Base-by-base conservation (phyloP, 179 eudicot species). In the Silene noctiflora region DNA sequence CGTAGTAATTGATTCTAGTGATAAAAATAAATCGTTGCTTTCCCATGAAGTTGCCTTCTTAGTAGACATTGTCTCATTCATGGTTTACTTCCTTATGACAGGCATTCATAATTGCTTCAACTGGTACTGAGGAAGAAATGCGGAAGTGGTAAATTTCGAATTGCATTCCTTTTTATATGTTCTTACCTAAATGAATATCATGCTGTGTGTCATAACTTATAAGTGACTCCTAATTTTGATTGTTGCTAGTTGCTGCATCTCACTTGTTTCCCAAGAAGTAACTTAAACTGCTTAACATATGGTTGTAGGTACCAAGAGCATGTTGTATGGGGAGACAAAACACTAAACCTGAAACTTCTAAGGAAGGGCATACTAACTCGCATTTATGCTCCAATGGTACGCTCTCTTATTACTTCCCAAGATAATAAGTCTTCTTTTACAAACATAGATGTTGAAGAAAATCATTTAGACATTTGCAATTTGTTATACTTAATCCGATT, bases 31-130 rank as follows among this genome's bases (percentile, higher is more conserved):
- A 7, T 11, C 53, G 21, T 51, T 27, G 65, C 25, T 58, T 9
- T 7, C 46, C 6, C 65, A 56, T 55, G 33, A 6, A 4, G 61
- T 71, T 79, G 42, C 69, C 59, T 75, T 64, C 35, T 74, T 68
- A 65, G 33, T 19, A 56, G 58, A 76, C 71, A 24, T 35, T 11
- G 39, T 78, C 44, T 69, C 42, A 77, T 73, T 70, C 20, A 29
- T 63, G 74, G 42, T 51, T 68, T 24, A n/a, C 17, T 59, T 73
- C 59, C 44, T 64, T 25, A 74, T 82, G 76, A 76, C 92, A 92
- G 97, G 97, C 97, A 29, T 92, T 92, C 76, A 87, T 92, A 80
- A 91, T 92, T 80, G 97, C 97, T 81, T 92, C 97, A 75, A 92
- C 97, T 77, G 94, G 90, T 22, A 91, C 97, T 6, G 92, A 89